Conservation (phyloP, 2,329 filamentous ascomycete species). For the Huntiella omanensis region DNA sequence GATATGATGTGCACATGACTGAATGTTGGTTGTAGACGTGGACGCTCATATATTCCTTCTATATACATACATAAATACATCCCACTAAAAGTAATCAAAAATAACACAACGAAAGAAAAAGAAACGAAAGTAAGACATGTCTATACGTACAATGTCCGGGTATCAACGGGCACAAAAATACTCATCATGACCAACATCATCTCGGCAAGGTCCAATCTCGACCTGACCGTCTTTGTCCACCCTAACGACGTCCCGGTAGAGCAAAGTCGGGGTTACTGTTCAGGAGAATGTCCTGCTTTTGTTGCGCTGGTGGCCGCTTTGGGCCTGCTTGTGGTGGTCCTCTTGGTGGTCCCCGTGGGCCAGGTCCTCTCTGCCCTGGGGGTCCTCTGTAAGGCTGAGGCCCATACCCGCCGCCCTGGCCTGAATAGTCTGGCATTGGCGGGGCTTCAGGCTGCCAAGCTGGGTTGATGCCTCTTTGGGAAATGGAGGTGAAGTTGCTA, state of each 20-base stretch:
- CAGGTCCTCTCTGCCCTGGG: neutral
- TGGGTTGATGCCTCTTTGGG: constrained; percentile 73
- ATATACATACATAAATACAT: no score
- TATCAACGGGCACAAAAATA: constrained; percentile 4
- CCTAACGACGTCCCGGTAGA: constrained; percentile 27
- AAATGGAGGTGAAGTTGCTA: constrained; percentile 78
- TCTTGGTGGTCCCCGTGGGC: constrained; percentile 3
- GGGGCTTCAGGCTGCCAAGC: constrained; percentile 50
- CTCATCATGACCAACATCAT: neutral
- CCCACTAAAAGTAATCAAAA: neutral
- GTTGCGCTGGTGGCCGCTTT: constrained; percentile 24
- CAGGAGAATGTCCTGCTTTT: constrained; percentile 54
- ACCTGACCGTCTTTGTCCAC: no score
- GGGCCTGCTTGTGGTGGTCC: constrained; percentile 13
- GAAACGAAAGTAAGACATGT: neutral
- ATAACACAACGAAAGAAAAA: constrained; percentile 3
- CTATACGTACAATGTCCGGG: neutral
- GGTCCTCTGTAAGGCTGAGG: neutral
- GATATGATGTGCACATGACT: no score
- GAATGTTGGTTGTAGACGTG: no score
- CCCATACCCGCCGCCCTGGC: constrained; percentile 17
- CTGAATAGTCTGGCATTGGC: constrained; percentile 18
- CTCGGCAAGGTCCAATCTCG: no score
- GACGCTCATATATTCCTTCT: no score
- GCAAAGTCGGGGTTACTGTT: constrained; percentile 75